Percentiles rank a stretch among this genome's conserved stretches.
phyloP scores from a whole-genome alignment of 495 filamentous ascomycete genomes.

The Aspergillus sparsus region DNA sequence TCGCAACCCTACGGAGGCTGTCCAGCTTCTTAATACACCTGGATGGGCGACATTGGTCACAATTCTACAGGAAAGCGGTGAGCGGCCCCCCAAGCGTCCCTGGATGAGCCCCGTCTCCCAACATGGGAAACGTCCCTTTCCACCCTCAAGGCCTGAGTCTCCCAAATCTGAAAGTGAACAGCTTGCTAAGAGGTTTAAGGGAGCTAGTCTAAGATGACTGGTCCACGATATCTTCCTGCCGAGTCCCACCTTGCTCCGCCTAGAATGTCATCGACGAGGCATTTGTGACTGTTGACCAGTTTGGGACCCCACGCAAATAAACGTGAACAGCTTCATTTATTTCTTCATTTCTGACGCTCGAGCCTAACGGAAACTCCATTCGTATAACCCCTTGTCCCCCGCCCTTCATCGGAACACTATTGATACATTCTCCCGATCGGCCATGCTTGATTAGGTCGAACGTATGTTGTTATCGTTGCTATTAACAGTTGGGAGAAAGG shows the following conservation, averaged over 20 bases:
- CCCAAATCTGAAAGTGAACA: slow-evolving; percentile 61
- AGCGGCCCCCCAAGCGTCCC: slow-evolving; percentile 85
- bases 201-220: slow-evolving; percentile 82
- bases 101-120: slow-evolving; percentile 47
- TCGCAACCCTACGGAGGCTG: slow-evolving; percentile 73
- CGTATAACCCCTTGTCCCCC: too few species aligned
- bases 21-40: slow-evolving; percentile 76
- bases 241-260: not conserved
- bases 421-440: too few species aligned
- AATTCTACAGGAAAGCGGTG: slow-evolving; percentile 94
- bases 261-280: not conserved
- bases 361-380: too few species aligned
- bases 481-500: too few species aligned
- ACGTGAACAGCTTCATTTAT: too few species aligned
- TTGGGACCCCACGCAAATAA: not conserved
- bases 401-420: too few species aligned
- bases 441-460: too few species aligned
- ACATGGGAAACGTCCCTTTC: slow-evolving; percentile 33
- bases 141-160: slow-evolving; percentile 41
- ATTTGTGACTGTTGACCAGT: not conserved
- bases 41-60: slow-evolving; percentile 93
- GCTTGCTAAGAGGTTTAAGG: slow-evolving; percentile 98
- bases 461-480: too few species aligned
- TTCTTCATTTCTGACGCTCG: too few species aligned
- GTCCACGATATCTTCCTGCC: slow-evolving; percentile 15